Base-by-base conservation (phyloP, 768 basidiomycete species). In the Suillus decipiens region DNA sequence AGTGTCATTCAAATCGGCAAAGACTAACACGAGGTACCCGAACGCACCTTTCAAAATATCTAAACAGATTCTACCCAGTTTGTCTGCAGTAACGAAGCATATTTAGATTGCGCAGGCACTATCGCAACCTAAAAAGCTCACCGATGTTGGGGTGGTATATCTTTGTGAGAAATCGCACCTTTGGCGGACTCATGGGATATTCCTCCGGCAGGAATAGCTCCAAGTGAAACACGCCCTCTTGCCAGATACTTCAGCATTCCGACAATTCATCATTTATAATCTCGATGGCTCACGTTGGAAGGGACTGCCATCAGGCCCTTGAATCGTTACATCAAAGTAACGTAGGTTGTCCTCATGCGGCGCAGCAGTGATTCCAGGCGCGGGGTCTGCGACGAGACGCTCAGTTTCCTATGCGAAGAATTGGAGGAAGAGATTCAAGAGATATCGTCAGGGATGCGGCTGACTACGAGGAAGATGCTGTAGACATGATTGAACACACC, bases 101-200 rank as follows among this genome's bases (percentile, higher is more conserved):
- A 33, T 36, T 45, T 60, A 60, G 62, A 47, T 28, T 12, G 12
- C 10, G n/a, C 36, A 47, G 43, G 24, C 17, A 60, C 41, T 11
- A 50, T 62, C 62, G 73, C 28, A 57, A 41, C 37, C 39, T 41
- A 61, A 51, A n/a, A 56, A 54, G 77, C 92, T 71, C 73, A 97
- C 96, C 96, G 79, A 99, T 99, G 77, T 99, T 99, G 55, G 97
- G 96, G 77, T 98, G 95, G 81, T 96, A 96, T 81, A 98, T 96
- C 89, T 95, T 96, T 62, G 96, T 97, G 69, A 97, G 80, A 80
- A 96, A 98, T 68, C 96, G 85, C 63, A 99, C 97, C 79, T 99
- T 99, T 28, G 97, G 97, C 0, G 97, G 96, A 57, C 91, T 92
- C 97, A 99, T 99, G 1, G 97, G 97, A 78, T 99, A 99, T 76